Conservation (phyloP, 768 basidiomycete species). For the Phaeotremella skinneri region DNA sequence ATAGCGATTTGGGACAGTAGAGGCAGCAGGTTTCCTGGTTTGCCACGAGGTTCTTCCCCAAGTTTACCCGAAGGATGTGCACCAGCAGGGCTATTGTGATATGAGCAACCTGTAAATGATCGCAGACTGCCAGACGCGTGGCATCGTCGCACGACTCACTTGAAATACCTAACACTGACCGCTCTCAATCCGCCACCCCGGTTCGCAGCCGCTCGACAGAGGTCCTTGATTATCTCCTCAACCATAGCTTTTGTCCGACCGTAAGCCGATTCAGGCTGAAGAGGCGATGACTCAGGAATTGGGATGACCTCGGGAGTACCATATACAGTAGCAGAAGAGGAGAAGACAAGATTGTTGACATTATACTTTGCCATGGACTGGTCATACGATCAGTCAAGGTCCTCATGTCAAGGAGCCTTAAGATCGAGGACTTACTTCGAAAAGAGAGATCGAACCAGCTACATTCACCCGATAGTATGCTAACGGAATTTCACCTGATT, state of each 20-base stretch:
- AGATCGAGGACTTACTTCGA: constrained; percentile 55
- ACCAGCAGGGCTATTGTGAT: constrained; percentile 75
- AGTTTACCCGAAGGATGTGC: constrained; percentile 93
- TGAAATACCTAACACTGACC: constrained; percentile 93
- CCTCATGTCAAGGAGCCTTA: background rate
- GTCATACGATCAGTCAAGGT: background rate
- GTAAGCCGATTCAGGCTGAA: constrained; percentile 87
- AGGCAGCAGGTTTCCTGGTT: constrained; percentile 91
- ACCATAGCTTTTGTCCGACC: constrained; percentile 95
- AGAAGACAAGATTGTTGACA: constrained; percentile 87
- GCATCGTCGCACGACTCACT: constrained; percentile 57
- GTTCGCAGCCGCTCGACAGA: constrained; percentile 56
- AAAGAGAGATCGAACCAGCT: constrained; percentile 74
- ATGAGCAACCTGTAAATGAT: constrained; percentile 1
- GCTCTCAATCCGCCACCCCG: constrained; percentile 51
- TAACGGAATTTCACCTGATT: constrained; percentile 87
- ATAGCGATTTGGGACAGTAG: constrained; percentile 91
- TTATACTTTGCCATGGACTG: constrained; percentile 82
- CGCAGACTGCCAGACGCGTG: constrained; percentile 52
- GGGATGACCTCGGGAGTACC: constrained; percentile 88
- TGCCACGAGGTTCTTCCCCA: constrained; percentile 93
- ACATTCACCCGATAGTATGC: constrained; percentile 96
- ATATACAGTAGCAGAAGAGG: constrained; percentile 97
- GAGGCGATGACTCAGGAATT: constrained; percentile 84
- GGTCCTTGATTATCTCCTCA: constrained; percentile 83